phyloP scores from a whole-genome alignment of 305 asterid species.

The Solanum hybrid region DNA sequence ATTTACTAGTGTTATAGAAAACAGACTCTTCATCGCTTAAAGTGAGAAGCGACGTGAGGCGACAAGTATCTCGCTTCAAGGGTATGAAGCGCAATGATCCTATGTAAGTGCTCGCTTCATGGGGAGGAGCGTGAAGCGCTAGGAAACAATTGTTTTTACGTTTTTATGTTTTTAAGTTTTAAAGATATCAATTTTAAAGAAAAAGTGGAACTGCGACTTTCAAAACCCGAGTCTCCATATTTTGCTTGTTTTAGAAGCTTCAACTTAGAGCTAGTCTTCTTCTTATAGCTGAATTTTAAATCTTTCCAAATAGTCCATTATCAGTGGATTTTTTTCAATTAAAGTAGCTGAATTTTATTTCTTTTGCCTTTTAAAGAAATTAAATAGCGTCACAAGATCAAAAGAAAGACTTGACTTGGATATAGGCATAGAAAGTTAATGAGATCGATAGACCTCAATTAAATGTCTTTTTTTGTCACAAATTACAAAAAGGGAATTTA shows the following conservation, averaged over 20 bases:
- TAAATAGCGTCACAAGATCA: neutral
- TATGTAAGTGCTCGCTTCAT: neutral
- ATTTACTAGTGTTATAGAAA: neutral
- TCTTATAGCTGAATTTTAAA: neutral
- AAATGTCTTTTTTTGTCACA: neutral
- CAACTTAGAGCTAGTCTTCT: neutral
- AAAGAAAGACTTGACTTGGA: neutral
- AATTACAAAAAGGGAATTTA: neutral
- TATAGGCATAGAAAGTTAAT: neutral
- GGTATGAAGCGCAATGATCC: neutral
- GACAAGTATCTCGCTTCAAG: neutral
- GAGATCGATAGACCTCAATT: neutral
- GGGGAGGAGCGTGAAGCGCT: neutral
- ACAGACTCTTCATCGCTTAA: neutral
- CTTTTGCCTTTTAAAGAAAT: too few relatives aligned
- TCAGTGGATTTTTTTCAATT: neutral
- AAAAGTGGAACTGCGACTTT: neutral
- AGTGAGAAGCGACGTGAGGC: neutral
- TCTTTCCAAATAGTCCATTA: neutral
- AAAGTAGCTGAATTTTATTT: neutral
- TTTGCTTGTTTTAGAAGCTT: neutral
- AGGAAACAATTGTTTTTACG: neutral
- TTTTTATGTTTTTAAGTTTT: neutral
- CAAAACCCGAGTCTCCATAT: neutral
- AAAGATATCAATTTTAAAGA: neutral